Base-by-base conservation (phyloP, 1,284 basidiomycete species). In the Trichosporon coremiiforme region DNA sequence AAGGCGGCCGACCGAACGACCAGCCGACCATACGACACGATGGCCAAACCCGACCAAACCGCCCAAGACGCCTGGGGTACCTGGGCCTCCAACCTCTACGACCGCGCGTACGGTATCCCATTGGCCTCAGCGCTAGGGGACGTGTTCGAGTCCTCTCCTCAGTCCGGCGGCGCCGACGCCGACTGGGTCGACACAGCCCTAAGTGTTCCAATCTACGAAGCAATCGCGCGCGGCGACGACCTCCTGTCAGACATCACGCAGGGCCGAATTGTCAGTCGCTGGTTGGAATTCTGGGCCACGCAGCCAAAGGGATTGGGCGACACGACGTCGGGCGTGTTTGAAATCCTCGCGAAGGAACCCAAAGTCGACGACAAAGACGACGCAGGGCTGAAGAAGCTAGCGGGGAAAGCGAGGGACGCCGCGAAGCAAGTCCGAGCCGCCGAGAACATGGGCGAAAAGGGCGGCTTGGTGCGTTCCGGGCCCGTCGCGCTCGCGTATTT, bases 401-500 rank as follows among this genome's bases (percentile, higher is more conserved):
- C 57, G 15, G 29, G 15, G 2, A 62, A 62, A 31, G 29, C 57
- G 31, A 15, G 57, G 13, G 25, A 10, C 15, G 64, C 64, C 8
- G 64, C 45, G 29, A 38, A 66, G 65, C 8, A 53, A 7, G 31
- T 53, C 33, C 17, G 22, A 0, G 65, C 31, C 2, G 47, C n/a
- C n/a, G 47, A 35, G 47, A 31, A 35, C 6, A 31, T 45, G 50
- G 33, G 47, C n/a, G 65, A 45, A n/a, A 66, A 66, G n/a, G 65
- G 65, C 17, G 33, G 47, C 5, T 50, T 66, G n/a, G 35, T 66
- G 31, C 65, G 65, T 31, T 31, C 65, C 12, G 65, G 47, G 10
- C 65, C 65, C 33, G 65, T 66, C 3, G 65, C 65, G 33, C 65
- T 66, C 2, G 65, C 47, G 20, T 66, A 55, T 8, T 50, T 66